phyloP scores from a whole-genome alignment of 2,329 filamentous ascomycete species.

The Metarhizium anisopliae region DNA sequence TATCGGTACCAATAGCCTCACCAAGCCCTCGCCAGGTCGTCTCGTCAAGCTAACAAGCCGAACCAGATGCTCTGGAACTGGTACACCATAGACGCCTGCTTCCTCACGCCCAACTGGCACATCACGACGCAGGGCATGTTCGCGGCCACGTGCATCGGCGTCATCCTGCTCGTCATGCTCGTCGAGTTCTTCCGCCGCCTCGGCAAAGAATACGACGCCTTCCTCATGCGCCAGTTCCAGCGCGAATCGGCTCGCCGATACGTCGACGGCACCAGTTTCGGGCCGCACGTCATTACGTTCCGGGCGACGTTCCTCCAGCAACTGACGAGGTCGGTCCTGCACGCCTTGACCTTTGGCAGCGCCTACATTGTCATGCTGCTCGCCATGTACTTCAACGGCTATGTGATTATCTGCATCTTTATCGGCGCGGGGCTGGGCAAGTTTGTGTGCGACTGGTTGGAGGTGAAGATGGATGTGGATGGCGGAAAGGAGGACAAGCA shows the following conservation, averaged over 20 bases:
- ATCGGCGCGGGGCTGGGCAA: constrained; percentile 42
- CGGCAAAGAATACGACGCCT: constrained; percentile 62
- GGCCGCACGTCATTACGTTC: constrained; percentile 23
- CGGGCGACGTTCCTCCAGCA: constrained; percentile 57
- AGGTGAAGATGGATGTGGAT: constrained; percentile 29
- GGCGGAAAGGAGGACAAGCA: constrained; percentile 12
- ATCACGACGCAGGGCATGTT: constrained; percentile 65
- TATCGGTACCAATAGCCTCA: constrained; percentile 17
- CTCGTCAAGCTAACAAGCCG: neutral
- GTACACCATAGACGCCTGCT: constrained; percentile 63
- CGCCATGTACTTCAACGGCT: constrained; percentile 56
- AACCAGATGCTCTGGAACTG: constrained; percentile 71
- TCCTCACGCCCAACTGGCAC: constrained; percentile 62
- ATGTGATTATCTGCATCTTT: constrained; percentile 72
- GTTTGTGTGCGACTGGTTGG: constrained; percentile 46
- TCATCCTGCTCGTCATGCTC: constrained; percentile 59
- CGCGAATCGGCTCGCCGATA: constrained; percentile 15
- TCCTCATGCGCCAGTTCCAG: constrained; percentile 44
- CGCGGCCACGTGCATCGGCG: constrained; percentile 69
- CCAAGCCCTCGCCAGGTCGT: no score
- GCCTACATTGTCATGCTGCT: constrained; percentile 71
- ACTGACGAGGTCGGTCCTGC: constrained; percentile 52
- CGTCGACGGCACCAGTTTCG: constrained; percentile 14
- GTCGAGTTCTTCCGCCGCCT: constrained; percentile 66
- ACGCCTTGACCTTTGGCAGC: constrained; percentile 62